A percentile compares a stretch with the other conserved stretches of the same genome.
Evolutionary conservation across 805 yeast species (phyloP).

Genomic region (Schwanniomyces pseudopolymorphus): DNA sequence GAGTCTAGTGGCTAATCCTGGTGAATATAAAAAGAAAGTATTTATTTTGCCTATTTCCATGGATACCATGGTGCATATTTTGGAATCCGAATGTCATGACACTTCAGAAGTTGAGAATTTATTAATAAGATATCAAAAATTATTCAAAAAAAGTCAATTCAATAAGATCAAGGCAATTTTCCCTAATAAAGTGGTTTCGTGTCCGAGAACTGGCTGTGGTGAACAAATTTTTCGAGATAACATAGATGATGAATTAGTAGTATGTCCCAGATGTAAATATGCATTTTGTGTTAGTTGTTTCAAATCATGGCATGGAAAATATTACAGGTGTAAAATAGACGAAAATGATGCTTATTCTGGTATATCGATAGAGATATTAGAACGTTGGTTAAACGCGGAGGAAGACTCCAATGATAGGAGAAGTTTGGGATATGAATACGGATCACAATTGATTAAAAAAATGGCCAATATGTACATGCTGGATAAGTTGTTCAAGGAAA

Average conservation of each 20-base stretch:
- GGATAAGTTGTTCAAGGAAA: constrained; percentile 45
- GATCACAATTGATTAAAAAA: constrained; percentile 39
- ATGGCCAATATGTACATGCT: constrained; percentile 48
- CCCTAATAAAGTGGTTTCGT: constrained; percentile 49
- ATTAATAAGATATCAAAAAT: constrained; percentile 36
- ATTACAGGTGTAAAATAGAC: constrained; percentile 40
- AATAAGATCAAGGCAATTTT: constrained; percentile 43
- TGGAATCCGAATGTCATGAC: constrained; percentile 11
- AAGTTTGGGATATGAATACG: constrained; percentile 43
- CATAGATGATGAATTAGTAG: constrained; percentile 44
- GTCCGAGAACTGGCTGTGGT: constrained; percentile 49
- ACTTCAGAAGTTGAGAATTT: constrained; percentile 11
- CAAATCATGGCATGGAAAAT: constrained; percentile 62
- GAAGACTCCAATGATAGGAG: constrained; percentile 30
- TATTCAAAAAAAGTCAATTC: constrained; percentile 40
- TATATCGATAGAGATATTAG: constrained; percentile 31
- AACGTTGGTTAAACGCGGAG: constrained; percentile 30
- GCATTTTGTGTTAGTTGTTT: constrained; percentile 58
- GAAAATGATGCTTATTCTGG: constrained; percentile 22
- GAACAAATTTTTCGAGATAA: constrained; percentile 48
- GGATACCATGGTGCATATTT: constrained; percentile 29
- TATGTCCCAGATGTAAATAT: constrained; percentile 49
- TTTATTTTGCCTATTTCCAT: constrained; percentile 42
- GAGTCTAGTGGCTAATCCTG: constrained; percentile 16
- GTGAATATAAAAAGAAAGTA: constrained; percentile 32